Evolutionary conservation across 371 early-diverging fungal species (phyloP), one percentile per base, ranked within the genome.

Genomic region (Lichtheimia ornata): DNA sequence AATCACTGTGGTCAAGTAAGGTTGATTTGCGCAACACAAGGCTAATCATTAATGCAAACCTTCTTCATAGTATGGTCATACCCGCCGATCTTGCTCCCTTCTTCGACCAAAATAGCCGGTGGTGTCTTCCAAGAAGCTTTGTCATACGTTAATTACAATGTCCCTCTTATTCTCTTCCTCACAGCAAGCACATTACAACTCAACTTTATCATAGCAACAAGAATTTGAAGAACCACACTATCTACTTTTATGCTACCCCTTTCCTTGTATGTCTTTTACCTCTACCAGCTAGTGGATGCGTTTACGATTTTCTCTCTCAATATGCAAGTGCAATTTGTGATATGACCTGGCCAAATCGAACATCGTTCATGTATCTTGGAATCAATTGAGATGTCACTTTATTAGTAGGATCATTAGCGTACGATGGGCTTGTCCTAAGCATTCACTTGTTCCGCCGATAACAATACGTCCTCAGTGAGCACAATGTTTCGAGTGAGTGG

Each of bases 1-100:
- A 47, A 47, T 22, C 47, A 47, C 11, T 47, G 47, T 22, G 47
- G 47, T 47, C 47, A 47, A 22, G 47, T 47, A 47, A 18, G 22
- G 14, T 22, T 47, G 47, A 47, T 22, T 9, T 47, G 22, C 17
- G 14, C 11, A 47, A 22, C 47, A 47, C 2, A 12, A 47, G 47
- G n/a, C n/a, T 18, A 11, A 22, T 47, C 47, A 22, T 18, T 47
- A 18, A 47, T 7, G 7, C 11, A 47, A 6, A 11, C 4, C 2
- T 17, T 17, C 17, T 17, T 7, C 2, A 1, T 17, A 47, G 47
- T 47, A 47, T 47, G 47, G 47, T 47, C 47, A 47, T 47, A 47
- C 47, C 7, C 47, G 47, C 9, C 47, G 22, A 47, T 47, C 47
- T 6, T 47, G 47, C 47, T n/a, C 47, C 17, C 47, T 47, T 47